Conservation (phyloP, 768 basidiomycete genomes). For the Thelephora ganbajun region DNA sequence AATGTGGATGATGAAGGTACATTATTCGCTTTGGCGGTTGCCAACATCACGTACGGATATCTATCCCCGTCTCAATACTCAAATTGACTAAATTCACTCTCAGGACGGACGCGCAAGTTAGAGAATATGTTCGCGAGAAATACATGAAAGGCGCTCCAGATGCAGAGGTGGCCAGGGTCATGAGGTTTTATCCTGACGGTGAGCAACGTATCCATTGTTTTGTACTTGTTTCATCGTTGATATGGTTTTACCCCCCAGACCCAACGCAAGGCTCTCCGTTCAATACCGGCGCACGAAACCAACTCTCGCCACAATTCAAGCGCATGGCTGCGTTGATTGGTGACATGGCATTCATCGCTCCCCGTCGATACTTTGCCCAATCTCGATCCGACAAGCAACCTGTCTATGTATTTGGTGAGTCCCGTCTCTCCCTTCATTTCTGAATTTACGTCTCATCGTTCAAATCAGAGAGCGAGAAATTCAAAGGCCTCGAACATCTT, state of each 20-base stretch:
- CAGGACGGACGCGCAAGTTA: slow-evolving; percentile 13
- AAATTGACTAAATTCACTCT: not conserved
- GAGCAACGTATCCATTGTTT: not conserved
- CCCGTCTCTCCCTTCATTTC: not conserved
- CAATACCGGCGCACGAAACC: slow-evolving; percentile 30
- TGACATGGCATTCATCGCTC: slow-evolving; percentile 35
- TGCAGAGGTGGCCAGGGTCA: slow-evolving; percentile 7
- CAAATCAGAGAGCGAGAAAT: slow-evolving; percentile 29
- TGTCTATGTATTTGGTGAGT: slow-evolving; percentile 29
- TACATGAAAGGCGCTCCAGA: slow-evolving; percentile 13
- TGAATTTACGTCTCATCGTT: not conserved
- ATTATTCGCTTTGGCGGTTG: slow-evolving; percentile 14
- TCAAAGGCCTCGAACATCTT: slow-evolving; percentile 26
- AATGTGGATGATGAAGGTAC: slow-evolving; percentile 44
- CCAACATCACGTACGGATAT: slow-evolving; percentile 17
- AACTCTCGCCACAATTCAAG: slow-evolving; percentile 37
- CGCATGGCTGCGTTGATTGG: slow-evolving; percentile 35
- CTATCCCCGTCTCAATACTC: not conserved
- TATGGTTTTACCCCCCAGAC: slow-evolving; percentile 22
- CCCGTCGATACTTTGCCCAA: slow-evolving; percentile 32
- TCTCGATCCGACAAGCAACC: slow-evolving; percentile 22
- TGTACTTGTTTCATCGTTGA: not conserved
- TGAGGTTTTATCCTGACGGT: slow-evolving; percentile 11
- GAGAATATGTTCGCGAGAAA: slow-evolving; percentile 7
- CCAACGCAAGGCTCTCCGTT: slow-evolving; percentile 37